Base-by-base conservation (phyloP, 2,329 filamentous ascomycete genomes). In the Ophiostoma himal-ulmi region DNA sequence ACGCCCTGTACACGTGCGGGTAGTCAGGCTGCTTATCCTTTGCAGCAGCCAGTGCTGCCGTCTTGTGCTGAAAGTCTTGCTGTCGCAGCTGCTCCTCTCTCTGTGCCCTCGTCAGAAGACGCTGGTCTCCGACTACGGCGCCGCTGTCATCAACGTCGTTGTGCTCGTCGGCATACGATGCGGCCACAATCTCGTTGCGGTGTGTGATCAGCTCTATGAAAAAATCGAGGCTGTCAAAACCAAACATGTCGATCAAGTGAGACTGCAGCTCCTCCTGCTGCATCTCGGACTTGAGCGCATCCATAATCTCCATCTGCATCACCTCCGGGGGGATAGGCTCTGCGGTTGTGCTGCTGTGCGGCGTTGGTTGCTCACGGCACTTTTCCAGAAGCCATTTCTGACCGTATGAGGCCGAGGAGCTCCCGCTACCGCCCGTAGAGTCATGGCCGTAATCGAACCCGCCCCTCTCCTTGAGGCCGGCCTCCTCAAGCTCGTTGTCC, bases 181-280 rank as follows among this genome's bases (percentile, higher is more conserved):
- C 76, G 13, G 84, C 80, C 13, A 89, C 78, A 64, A 98, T 87
- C 65, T 91, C 86, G 68, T 85, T 82, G 69, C 93, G 88, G 77
- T 94, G 89, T 2, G 88, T 85, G 69, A 98, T 90, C n/a, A 98
- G 82, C 73, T 97, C 92, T 73, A 94, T 94, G 69, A 98, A 90
- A 75, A 99, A 89, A 74, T 99, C 94, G 22, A 99, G 83, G 76
- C 98, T 93, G 75, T 95, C 93, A 76, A 94, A 98, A 0, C 96
- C 95, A 72, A 99, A 84, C 62, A 97, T 87, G 75, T 99, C 95
- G 0, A 92, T 93, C 48, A 99, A 84, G 57, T 90, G 88, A 77
- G 93, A 94, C 78, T 98, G 94, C n/a, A 98, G 82, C 79, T 96
- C 93, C 71, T 96, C 92, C 71, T 97, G 91, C 41, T 86, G 84